phyloP scores from a whole-genome alignment of 108 stramenopile genomes.

The Cylindrotheca fusiformis region DNA sequence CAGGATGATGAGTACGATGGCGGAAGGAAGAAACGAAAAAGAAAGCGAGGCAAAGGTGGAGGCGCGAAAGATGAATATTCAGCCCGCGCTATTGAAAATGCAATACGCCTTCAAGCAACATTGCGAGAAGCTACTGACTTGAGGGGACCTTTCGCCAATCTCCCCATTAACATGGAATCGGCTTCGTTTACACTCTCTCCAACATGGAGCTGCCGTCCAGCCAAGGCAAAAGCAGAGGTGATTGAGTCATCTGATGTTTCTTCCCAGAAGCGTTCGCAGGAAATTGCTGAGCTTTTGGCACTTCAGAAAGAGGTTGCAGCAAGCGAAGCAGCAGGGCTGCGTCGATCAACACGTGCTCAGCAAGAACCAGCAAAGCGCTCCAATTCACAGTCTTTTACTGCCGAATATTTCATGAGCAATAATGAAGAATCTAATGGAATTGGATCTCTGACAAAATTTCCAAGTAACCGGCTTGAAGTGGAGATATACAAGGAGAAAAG shows the following conservation, averaged over 20 bases:
- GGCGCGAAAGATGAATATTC: constrained; percentile 36
- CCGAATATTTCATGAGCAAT: not conserved
- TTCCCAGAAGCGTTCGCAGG: constrained; percentile 8
- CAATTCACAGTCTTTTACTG: not conserved
- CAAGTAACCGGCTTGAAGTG: constrained; percentile 49
- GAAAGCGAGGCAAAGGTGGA: constrained; percentile 1
- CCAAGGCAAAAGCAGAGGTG: not conserved
- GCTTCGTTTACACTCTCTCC: constrained; percentile 38
- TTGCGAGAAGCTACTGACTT: constrained; percentile 39
- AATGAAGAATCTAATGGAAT: not conserved
- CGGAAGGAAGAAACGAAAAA: constrained; percentile 37
- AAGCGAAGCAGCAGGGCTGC: constrained; percentile 21
- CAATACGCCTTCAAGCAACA: constrained; percentile 36
- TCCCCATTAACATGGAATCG: constrained; percentile 30
- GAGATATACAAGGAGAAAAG: constrained; percentile 57
- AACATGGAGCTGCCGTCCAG: constrained; percentile 40
- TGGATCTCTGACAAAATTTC: constrained; percentile 1
- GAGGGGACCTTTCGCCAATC: constrained; percentile 43
- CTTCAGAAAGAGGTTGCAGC: constrained; percentile 29
- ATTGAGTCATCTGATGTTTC: constrained; percentile 1
- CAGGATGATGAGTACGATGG: constrained; percentile 51
- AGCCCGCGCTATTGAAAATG: constrained; percentile 42
- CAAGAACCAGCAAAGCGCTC: not conserved
- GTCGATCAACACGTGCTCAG: constrained; percentile 34
- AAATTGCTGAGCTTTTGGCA: constrained; percentile 33